Evolutionary conservation across 2,329 filamentous ascomycete species (phyloP), one percentile per base, ranked within the genome.

Genomic region (Aspergillus neotritici): DNA sequence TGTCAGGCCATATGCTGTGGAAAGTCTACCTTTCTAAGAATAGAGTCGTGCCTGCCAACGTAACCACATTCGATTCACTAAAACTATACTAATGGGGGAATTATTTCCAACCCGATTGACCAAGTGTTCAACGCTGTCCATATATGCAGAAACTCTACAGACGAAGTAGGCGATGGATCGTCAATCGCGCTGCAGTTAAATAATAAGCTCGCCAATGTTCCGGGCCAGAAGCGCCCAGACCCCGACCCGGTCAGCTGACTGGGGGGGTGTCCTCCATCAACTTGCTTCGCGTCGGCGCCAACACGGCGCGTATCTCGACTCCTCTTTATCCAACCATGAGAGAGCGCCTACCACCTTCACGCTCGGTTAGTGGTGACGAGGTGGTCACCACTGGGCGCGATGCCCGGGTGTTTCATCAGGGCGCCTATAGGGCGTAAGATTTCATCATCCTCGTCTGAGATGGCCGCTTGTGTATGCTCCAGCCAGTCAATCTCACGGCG

Each of bases 351-450:
- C 38, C 43, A 34, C 32, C 37, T 32, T 34, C 15, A 43, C 14
- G 30, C 34, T 30, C 16, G 34, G 31, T 31, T 21, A 36, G 32
- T 16, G 21, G 30, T 29, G 31, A 33, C 21, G 44, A 48, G 25
- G 35, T 42, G 34, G 37, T 13, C 28, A 25, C n/a, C 21, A n/a
- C 16, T 44, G 33, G 36, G 34, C 31, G n/a, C 32, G 33, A 52
- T 51, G 41, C 46, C 46, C 46, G 47, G 35, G 41, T 31, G 58
- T 63, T 60, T 63, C 57, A 62, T 41, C 40, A 48, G 38, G 46
- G 62, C 62, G 62, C 62, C 44, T 58, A 56, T 48, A 52, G 41
- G 31, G 35, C 34, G 34, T 44, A 40, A 35, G 46, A 42, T 51
- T 49, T 49, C 46, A 31, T 45, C 33, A 25, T 36, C 36, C 37